Conservation (phyloP, 805 yeast species). For the Wickerhamomyces alni region DNA sequence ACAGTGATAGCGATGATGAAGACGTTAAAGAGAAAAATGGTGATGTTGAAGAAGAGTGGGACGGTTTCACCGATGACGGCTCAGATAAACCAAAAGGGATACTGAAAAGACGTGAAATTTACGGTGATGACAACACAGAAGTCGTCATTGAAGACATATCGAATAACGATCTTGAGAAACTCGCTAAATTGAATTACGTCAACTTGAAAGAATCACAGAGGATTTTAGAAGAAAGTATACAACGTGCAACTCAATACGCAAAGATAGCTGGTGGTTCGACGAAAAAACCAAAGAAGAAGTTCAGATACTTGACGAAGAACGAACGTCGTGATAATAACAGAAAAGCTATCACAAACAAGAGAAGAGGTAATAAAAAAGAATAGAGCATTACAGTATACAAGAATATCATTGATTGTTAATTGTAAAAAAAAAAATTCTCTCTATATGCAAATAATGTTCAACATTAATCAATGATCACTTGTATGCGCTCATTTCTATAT, state of each 20-base stretch:
- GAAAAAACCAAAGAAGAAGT: conserved; percentile 61
- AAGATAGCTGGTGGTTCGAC: conserved; percentile 31
- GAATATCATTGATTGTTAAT: background rate
- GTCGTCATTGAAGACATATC: conserved; percentile 46
- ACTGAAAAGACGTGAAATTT: conserved; percentile 20
- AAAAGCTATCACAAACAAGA: conserved; percentile 34
- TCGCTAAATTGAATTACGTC: conserved; percentile 65
- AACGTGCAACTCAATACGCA: conserved; percentile 81
- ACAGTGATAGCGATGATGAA: too few species aligned
- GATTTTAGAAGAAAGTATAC: conserved; percentile 66
- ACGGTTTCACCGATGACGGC: conserved; percentile 28
- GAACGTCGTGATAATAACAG: conserved; percentile 64
- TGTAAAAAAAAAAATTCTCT: too few species aligned
- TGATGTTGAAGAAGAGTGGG: conserved; percentile 28
- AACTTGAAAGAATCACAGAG: conserved; percentile 61
- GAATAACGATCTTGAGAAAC: conserved; percentile 46
- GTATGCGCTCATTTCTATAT: conserved; percentile 22
- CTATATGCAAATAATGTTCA: background rate
- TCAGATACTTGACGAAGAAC: conserved; percentile 75
- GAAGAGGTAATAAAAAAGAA: conserved; percentile 19
- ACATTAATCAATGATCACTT: too few species aligned
- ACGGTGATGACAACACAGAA: conserved; percentile 31
- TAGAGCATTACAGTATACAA: background rate
- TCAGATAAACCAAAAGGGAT: conserved; percentile 18
- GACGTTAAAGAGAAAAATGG: conserved; percentile 27